phyloP scores from a whole-genome alignment of 768 basidiomycete genomes.

The Flagelloscypha sp. region DNA sequence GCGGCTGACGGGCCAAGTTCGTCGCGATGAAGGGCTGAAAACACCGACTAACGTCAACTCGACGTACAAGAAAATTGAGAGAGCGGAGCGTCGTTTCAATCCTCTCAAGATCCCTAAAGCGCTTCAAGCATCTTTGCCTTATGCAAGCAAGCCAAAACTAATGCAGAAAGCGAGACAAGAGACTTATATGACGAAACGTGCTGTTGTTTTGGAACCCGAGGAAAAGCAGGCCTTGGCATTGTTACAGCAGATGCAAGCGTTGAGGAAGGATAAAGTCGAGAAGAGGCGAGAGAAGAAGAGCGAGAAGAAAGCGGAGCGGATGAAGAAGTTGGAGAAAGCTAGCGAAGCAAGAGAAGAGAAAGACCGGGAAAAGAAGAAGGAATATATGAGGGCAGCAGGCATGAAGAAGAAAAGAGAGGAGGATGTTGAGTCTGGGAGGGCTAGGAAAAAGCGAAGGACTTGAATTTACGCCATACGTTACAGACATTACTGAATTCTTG shows the following conservation, averaged over 20 bases:
- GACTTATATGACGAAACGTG: slow-evolving; percentile 92
- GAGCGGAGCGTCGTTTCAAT: slow-evolving; percentile 81
- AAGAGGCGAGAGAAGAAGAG: slow-evolving; percentile 80
- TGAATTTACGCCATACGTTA: slow-evolving; percentile 2
- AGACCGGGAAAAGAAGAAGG: slow-evolving; percentile 70
- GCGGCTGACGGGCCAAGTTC: slow-evolving; percentile 90
- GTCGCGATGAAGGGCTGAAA: slow-evolving; percentile 76
- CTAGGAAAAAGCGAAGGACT: slow-evolving; percentile 47
- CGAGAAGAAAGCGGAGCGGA: slow-evolving; percentile 59
- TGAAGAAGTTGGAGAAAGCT: slow-evolving; percentile 68
- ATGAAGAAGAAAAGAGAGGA: slow-evolving; percentile 63
- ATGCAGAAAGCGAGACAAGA: slow-evolving; percentile 63
- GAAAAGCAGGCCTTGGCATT: slow-evolving; percentile 89
- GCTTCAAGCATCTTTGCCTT: slow-evolving; percentile 86
- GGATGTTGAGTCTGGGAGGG: slow-evolving; percentile 49
- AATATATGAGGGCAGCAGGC: slow-evolving; percentile 63
- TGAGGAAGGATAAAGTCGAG: slow-evolving; percentile 81
- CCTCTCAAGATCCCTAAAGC: slow-evolving; percentile 81
- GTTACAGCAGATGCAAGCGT: slow-evolving; percentile 86
- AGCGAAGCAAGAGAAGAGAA: slow-evolving; percentile 55
- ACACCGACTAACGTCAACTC: slow-evolving; percentile 81
- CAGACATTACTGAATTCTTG: neutral
- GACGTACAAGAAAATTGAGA: slow-evolving; percentile 76
- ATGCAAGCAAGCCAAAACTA: slow-evolving; percentile 84
- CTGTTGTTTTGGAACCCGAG: slow-evolving; percentile 91